These are phyloP conservation scores for Bondarzewia mesenterica DNA, from an alignment of 1,284 basidiomycete species.

Conservation along the genomic window DNA sequence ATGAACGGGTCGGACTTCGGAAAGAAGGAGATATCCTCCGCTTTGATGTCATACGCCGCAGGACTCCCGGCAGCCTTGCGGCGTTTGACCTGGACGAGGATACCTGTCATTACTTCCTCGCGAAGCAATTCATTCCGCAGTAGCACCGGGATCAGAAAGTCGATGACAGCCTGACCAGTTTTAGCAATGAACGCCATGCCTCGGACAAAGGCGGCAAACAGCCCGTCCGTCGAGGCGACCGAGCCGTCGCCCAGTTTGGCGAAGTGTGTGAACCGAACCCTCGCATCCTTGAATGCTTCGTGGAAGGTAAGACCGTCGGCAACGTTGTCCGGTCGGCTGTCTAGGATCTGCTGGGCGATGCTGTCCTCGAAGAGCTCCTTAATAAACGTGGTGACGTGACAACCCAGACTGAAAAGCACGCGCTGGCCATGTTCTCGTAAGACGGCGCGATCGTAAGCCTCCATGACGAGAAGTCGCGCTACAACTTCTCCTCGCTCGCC, in stretches of 20 bases:
- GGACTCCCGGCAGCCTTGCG: background rate
- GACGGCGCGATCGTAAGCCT: background rate
- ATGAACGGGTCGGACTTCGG: background rate
- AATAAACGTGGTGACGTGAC: background rate
- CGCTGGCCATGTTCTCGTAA: background rate
- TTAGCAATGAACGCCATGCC: background rate
- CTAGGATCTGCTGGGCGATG: background rate
- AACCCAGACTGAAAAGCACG: background rate
- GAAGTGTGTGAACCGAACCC: background rate
- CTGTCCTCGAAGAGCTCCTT: background rate
- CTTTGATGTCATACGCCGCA: background rate
- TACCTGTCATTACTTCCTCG: background rate
- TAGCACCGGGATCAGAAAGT: background rate
- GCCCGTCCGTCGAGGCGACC: background rate
- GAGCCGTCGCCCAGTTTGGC: background rate
- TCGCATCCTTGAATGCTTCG: background rate
- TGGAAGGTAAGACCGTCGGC: no score
- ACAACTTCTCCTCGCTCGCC: background rate
- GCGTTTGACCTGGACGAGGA: background rate
- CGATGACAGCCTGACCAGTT: background rate
- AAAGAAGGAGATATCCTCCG: background rate
- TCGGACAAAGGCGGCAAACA: background rate
- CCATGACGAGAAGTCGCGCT: background rate
- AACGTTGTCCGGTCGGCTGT: background rate
- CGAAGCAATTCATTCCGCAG: background rate